Conservation (phyloP, 2,329 filamentous ascomycete genomes). For the Aureobasidium zeae region DNA sequence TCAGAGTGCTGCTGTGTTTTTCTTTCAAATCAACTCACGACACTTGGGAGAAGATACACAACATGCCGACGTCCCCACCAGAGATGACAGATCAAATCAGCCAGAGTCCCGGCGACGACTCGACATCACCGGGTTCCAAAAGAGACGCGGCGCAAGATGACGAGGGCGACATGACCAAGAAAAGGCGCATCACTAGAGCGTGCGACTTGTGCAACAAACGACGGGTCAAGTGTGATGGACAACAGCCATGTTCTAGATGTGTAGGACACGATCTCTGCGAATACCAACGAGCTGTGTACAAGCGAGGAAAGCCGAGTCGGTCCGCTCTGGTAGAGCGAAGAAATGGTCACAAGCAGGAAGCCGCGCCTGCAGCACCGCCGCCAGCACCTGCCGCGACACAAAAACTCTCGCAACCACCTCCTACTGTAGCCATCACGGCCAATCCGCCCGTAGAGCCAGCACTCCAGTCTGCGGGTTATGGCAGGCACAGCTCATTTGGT, state of each 20-base stretch:
- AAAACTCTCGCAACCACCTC: neutral
- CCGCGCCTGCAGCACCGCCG: conserved; percentile 4
- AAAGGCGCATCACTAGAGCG: conserved; percentile 13
- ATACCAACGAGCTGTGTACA: conserved; percentile 13
- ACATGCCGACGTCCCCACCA: conserved; percentile 8
- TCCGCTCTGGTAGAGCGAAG: conserved; percentile 13
- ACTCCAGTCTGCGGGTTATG: neutral
- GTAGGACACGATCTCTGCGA: conserved; percentile 14
- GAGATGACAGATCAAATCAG: conserved; percentile 1
- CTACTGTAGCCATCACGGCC: conserved; percentile 1
- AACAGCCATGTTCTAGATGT: conserved; percentile 14
- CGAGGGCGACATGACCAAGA: conserved; percentile 9
- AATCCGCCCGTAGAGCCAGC: conserved; percentile 1
- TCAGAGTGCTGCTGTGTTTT: neutral
- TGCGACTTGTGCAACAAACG: conserved; percentile 16
- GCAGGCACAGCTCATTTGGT: conserved; percentile 10
- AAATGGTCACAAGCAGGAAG: conserved; percentile 14
- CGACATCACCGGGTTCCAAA: conserved; percentile 10
- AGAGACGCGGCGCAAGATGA: conserved; percentile 5
- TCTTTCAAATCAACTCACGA: neutral
- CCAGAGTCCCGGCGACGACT: conserved; percentile 7
- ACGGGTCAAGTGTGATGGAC: conserved; percentile 12
- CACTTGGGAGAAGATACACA: neutral
- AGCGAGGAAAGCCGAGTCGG: conserved; percentile 15
- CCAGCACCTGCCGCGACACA: neutral